These are phyloP conservation scores for Magnolia officinalis DNA, from an alignment of 164 flowering plant genomes.

Conservation along the genomic window DNA sequence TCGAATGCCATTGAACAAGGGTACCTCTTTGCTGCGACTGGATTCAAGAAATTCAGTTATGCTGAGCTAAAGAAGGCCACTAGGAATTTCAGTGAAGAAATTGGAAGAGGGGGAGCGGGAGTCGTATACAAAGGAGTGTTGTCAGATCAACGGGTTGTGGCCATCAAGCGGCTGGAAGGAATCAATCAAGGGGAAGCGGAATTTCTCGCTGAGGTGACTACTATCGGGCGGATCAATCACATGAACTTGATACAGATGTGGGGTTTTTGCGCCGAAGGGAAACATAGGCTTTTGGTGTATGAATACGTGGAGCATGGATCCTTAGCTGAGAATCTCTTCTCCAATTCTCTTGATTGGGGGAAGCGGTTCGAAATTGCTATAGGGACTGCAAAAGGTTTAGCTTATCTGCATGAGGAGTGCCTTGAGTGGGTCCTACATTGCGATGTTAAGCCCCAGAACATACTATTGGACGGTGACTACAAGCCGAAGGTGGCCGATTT, in stretches of 20 bases:
- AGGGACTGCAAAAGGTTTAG: slow-evolving; percentile 34
- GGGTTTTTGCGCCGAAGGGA: slow-evolving; percentile 33
- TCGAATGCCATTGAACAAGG: neutral
- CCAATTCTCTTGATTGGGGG: slow-evolving; percentile 20
- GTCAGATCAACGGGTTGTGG: slow-evolving; percentile 15
- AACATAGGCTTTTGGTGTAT: slow-evolving; percentile 28
- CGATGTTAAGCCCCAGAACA: slow-evolving; percentile 40
- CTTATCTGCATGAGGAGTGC: slow-evolving; percentile 40
- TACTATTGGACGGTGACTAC: slow-evolving; percentile 26
- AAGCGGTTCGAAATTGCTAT: slow-evolving; percentile 22
- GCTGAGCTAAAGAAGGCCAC: slow-evolving; percentile 6
- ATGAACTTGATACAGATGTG: slow-evolving; percentile 31
- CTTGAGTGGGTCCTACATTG: slow-evolving; percentile 42
- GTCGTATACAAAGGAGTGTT: slow-evolving; percentile 28
- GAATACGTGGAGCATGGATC: slow-evolving; percentile 38
- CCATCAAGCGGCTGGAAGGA: slow-evolving; percentile 23
- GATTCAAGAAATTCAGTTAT: slow-evolving; percentile 1
- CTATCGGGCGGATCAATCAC: slow-evolving; percentile 30
- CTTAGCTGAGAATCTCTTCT: slow-evolving; percentile 19
- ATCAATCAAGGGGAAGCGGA: slow-evolving; percentile 25
- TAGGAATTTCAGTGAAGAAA: neutral
- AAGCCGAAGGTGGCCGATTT: slow-evolving; percentile 39
- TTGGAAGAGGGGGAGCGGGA: slow-evolving; percentile 16
- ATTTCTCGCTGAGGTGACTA: slow-evolving; percentile 28
- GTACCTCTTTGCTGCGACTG: slow-evolving; percentile 7